Evolutionary conservation across 768 basidiomycete genomes (phyloP), one percentile per base, ranked within the genome.

Genomic region (Tulasnella sp.): DNA sequence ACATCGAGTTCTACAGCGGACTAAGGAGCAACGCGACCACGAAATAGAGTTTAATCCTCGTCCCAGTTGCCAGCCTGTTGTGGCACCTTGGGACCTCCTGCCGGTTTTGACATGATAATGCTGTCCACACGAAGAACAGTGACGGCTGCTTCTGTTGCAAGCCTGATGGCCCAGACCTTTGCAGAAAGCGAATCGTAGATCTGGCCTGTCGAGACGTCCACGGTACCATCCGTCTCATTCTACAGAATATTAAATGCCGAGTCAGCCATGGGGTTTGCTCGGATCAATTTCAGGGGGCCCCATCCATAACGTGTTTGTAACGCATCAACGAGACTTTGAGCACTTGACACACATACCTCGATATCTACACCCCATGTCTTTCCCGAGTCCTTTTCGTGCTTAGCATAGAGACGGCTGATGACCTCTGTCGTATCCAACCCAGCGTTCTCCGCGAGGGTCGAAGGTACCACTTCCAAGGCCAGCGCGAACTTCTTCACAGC

Each of bases 41-140:
- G 19, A 27, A 52, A 32, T 7, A 52, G 24, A 24, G 23, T n/a
- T 41, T 45, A 66, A 52, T 90, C 88, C 24, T 84, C 85, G 64
- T 91, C 89, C 88, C 88, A 91, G 69, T 88, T 88, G 4, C 87
- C 83, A 41, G 85, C 77, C 70, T 91, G 89, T 68, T 92, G 88
- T 55, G 88, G 88, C 51, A 91, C 76, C 70, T 89, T 91, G 50
- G 88, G 88, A 51, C 88, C 88, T 29, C 88, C 88, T 0, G 88
- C 87, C n/a, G 87, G 86, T 69, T 90, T 91, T 74, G 87, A 89
- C 82, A 94, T 92, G 75, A 97, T 96, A 70, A 98, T 97, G 68
- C 88, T 91, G 73, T 99, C 96, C 5, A 99, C 96, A 63, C 86
- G 87, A 56, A 99, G 80, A 29, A 96, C 88, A 0, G 89, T 85